Evolutionary conservation across 345 rosid species (phyloP), one percentile per base, ranked within the genome.

Genomic region (Pugionium dolabratum): DNA sequence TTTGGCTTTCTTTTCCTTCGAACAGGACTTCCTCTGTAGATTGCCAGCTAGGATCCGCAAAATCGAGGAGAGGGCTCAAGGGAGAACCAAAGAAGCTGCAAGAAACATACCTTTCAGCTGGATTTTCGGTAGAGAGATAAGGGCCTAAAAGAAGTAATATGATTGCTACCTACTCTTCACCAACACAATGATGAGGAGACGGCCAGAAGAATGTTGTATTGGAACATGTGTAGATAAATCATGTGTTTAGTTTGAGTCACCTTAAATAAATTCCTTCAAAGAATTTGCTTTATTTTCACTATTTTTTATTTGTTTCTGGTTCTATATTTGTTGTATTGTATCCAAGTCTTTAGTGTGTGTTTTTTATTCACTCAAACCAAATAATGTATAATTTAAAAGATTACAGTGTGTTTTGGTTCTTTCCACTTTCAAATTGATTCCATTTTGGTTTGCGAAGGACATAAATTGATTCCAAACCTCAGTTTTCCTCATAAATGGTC

Each of bases 31-130:
- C 33, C 80, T 83, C 6, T 83, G 87, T 41, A 43, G 72, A 44
- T 49, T 83, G 27, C 76, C 82, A 44, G 65, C 70, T 1, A 68
- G 80, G 64, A 75, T 83, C 46, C 73, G 83, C 50, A 81, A 68
- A 70, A 37, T 84, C 28, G 85, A 81, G 59, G 85, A 84, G 75
- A 78, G 84, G 56, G 79, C 82, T 55, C 77, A 65, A 48, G 80
- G 54, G 18, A 67, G 81, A 70, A 52, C 68, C 45, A 78, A 81
- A 63, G 73, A 81, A 69, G 59, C 72, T 40, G 59, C 78, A 44
- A 75, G 50, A 69, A 9, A 57, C 49, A 29, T 71, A 49, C 84
- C 82, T 39, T 79, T 84, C 73, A 81, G 84, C 51, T 84, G 83
- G 88, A 76, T 84, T 47, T 84, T 78, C 7, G 75, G 78, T 35